phyloP scores from a whole-genome alignment of 495 filamentous ascomycete species.

The Xylaria flabelliformis region DNA sequence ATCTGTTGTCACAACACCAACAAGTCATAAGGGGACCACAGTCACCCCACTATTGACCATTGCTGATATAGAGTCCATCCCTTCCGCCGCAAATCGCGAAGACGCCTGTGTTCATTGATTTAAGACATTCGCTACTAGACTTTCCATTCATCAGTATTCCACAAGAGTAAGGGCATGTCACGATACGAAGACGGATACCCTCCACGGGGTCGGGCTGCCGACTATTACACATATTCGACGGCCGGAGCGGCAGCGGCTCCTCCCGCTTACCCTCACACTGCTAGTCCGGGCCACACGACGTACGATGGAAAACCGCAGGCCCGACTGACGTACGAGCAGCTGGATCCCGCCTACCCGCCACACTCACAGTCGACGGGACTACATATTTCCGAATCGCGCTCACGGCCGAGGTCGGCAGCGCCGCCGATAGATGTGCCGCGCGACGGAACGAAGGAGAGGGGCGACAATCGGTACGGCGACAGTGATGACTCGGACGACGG shows the following conservation, averaged over 20 bases:
- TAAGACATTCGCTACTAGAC: background rate
- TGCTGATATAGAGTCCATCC: background rate
- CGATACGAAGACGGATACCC: constrained; percentile 37
- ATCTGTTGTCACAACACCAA: constrained; percentile 23
- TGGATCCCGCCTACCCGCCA: constrained; percentile 19
- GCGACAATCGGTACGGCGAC: constrained; percentile 22
- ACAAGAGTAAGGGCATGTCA: constrained; percentile 34
- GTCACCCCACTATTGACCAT: constrained; percentile 25
- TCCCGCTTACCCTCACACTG: constrained; percentile 27
- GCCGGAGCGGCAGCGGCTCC: constrained; percentile 11
- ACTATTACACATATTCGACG: constrained; percentile 32
- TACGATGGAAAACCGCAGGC: constrained; percentile 30
- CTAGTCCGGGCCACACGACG: constrained; percentile 19
- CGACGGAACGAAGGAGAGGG: constrained; percentile 27
- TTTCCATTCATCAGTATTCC: background rate
- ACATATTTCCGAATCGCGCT: constrained; percentile 28
- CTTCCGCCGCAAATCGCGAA: background rate
- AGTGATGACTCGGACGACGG: constrained; percentile 31
- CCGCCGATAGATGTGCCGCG: constrained; percentile 30
- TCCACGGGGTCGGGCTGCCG: constrained; percentile 18
- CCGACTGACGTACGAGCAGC: constrained; percentile 38
- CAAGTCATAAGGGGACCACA: constrained; percentile 13
- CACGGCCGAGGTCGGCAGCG: constrained; percentile 35
- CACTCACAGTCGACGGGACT: constrained; percentile 23
- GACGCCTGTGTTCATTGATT: background rate